phyloP scores from a whole-genome alignment of 345 rosid genomes.

The Acer saccharum region DNA sequence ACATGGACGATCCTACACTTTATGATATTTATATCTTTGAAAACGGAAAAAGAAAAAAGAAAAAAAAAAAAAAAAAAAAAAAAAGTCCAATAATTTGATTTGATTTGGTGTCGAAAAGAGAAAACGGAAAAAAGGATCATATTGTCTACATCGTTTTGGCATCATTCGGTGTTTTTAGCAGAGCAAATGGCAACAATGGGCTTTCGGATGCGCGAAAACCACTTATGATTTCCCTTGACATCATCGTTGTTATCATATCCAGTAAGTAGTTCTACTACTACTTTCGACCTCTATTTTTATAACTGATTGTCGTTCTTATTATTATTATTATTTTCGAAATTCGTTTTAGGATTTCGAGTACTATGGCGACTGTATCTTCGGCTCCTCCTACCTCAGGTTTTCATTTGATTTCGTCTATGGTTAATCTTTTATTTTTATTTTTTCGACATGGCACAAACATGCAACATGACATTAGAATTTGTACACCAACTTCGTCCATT shows the following conservation, averaged over 20 bases:
- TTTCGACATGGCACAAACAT: too few species aligned
- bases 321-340: background rate
- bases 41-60: too few species aligned
- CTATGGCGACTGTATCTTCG: slow-evolving; percentile 45
- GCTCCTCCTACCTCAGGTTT: slow-evolving; percentile 39
- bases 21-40: too few species aligned
- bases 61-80: too few species aligned
- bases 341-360: slow-evolving; percentile 10
- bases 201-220: slow-evolving; percentile 27
- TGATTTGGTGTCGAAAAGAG: too few species aligned
- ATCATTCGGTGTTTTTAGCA: background rate
- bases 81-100: too few species aligned
- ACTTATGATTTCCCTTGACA: slow-evolving; percentile 16
- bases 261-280: slow-evolving; percentile 5
- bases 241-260: background rate
- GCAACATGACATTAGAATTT: background rate
- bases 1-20: too few species aligned
- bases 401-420: background rate
- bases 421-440: background rate
- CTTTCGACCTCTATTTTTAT: background rate
- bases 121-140: too few species aligned
- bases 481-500: slow-evolving; percentile 1
- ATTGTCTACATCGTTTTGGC: background rate
- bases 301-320: background rate
- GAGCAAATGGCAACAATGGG: background rate